Base-by-base conservation (phyloP, 306 rosid species). In the Calophaca sinica region DNA sequence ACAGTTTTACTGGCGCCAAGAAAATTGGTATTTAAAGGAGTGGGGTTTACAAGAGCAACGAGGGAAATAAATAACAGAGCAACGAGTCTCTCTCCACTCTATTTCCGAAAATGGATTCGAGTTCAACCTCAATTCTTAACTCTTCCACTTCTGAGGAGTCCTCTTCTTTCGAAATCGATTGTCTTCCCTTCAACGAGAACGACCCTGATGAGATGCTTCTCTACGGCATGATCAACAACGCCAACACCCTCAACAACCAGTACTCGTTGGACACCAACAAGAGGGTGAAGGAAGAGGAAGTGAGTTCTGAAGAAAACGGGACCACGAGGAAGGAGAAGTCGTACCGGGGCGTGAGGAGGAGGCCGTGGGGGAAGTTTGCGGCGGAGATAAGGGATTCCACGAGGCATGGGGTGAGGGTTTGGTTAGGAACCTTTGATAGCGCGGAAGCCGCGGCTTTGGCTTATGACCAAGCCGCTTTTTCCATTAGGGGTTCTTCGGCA, bases 321-420 rank as follows among this genome's bases (percentile, higher is more conserved):
- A 42, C 50, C 14, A 7, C 15, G 49, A 72, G 57, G 59, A 88
- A 86, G 90, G 96, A 86, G 33, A 90, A 82, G 88, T 63, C 82
- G 6, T 94, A 84, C 75, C 83, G 98, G 36, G 98, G 98, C 0
- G 98, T 94, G 0, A 67, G 98, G 59, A 63, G 88, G 50, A 82
- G 98, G 9, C 98, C 98, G 2, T 94, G 98, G 98, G 98, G 98
- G 3, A 94, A 94, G 61, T 94, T 88, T 11, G 98, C 98, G 1
- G 98, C 98, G 0, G 98, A 94, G 68, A 94, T 94, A 65, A 83
- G 98, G 73, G 98, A 94, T 53, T 94, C 98, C 0, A 91, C 98
- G 0, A 81, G 97, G 48, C 87, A 87, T 4, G 97, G 98, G 5
- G 68, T 82, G 51, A 85, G 98, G 83, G 98, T 94, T 0, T 94